Percentiles rank a stretch among this genome's conserved stretches.
Evolutionary conservation across 768 basidiomycete genomes (phyloP).

Genomic region (Daedalea quercina): DNA sequence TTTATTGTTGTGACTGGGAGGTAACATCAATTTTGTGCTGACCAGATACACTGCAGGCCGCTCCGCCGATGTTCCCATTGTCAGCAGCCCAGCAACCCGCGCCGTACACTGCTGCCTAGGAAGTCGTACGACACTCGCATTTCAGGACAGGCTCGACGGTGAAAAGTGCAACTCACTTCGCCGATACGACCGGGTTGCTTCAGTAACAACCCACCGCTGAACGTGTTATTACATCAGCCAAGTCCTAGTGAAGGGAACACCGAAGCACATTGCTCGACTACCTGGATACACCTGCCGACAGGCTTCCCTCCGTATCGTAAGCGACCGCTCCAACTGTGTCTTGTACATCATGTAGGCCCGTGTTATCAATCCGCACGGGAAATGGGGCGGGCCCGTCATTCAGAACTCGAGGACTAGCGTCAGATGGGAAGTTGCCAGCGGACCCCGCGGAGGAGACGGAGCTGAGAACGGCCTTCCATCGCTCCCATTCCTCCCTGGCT

Average conservation of each 20-base stretch:
- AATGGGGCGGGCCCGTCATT: not conserved
- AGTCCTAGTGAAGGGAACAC: not conserved
- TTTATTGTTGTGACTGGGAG: not conserved
- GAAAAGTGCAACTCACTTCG: conserved; percentile 38
- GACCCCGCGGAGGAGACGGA: not conserved
- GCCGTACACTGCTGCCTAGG: conserved; percentile 62
- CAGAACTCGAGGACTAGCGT: not conserved
- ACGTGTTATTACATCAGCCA: not conserved
- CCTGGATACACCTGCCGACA: conserved; percentile 78
- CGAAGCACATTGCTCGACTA: not conserved
- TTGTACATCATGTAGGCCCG: conserved; percentile 37
- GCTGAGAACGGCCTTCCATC: conserved; percentile 49
- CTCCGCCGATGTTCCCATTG: conserved; percentile 20
- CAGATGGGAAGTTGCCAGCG: not conserved
- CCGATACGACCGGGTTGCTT: conserved; percentile 72
- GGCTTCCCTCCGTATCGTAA: conserved; percentile 34
- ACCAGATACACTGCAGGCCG: conserved; percentile 74
- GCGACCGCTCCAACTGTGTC: conserved; percentile 83
- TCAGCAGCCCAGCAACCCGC: conserved; percentile 66
- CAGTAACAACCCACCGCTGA: conserved; percentile 73
- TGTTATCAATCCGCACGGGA: not conserved
- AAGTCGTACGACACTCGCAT: not conserved
- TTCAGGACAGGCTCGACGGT: no score
- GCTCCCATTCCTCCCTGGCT: conserved; percentile 48
- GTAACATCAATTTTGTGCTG: not conserved